Percentiles rank a stretch among this genome's conserved stretches.
These are phyloP conservation scores for Alternaria atra DNA, from an alignment of 2,329 filamentous ascomycete species.

Conservation along the genomic window DNA sequence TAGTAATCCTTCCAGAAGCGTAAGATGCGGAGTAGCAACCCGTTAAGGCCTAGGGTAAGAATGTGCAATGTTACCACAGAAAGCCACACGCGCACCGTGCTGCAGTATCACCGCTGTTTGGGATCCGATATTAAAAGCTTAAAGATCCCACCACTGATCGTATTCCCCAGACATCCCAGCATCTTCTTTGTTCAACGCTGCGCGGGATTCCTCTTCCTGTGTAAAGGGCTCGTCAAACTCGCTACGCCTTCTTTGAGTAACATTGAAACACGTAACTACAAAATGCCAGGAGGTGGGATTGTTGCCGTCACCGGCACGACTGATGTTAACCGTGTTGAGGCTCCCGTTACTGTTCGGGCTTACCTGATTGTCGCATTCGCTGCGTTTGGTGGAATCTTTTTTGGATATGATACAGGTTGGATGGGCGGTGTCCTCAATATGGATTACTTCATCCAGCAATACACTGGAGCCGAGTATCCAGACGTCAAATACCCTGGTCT, in stretches of 20 bases:
- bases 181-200: slow-evolving; percentile 29
- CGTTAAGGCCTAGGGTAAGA: slow-evolving; percentile 34
- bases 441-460: slow-evolving; percentile 51
- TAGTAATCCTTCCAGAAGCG: slow-evolving; percentile 45
- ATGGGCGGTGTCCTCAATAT: slow-evolving; percentile 71
- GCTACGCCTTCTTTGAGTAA: slow-evolving; percentile 12
- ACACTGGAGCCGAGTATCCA: slow-evolving; percentile 45
- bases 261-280: slow-evolving; percentile 27
- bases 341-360: slow-evolving; percentile 59
- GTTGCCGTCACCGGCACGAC: slow-evolving; percentile 48
- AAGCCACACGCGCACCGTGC: slow-evolving; percentile 41
- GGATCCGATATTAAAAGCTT: slow-evolving; percentile 44
- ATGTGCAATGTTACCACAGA: slow-evolving; percentile 47
- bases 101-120: slow-evolving; percentile 43
- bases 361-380: slow-evolving; percentile 60
- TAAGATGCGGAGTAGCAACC: slow-evolving; percentile 43
- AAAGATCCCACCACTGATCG: slow-evolving; percentile 25
- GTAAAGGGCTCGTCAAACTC: slow-evolving; percentile 24
- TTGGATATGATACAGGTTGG: slow-evolving; percentile 82
- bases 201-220: slow-evolving; percentile 33
- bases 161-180: slow-evolving; percentile 36
- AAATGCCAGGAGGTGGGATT: slow-evolving; percentile 50
- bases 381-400: slow-evolving; percentile 66
- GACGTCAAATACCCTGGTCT: slow-evolving; percentile 51
- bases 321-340: slow-evolving; percentile 66